Conservation (phyloP, 2,329 filamentous ascomycete species). For the Fusarium sp. region DNA sequence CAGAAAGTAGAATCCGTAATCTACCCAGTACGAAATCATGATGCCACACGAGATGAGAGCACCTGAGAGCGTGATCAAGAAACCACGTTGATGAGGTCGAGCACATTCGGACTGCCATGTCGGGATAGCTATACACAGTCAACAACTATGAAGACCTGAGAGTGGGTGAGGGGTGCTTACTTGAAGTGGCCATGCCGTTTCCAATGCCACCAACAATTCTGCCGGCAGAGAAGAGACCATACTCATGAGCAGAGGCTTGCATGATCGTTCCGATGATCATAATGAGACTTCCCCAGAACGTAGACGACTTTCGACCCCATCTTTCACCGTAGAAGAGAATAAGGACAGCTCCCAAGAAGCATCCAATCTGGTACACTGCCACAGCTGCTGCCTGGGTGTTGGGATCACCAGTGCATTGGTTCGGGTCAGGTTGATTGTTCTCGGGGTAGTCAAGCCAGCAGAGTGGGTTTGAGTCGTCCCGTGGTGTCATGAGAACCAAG, state of each 20-base stretch:
- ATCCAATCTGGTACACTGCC: constrained; percentile 9
- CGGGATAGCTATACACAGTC: constrained; percentile 27
- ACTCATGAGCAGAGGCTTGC: constrained; percentile 36
- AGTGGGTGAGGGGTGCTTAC: constrained; percentile 26
- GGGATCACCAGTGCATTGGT: not conserved
- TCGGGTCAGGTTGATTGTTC: not conserved
- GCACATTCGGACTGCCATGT: constrained; percentile 54
- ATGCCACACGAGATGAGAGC: constrained; percentile 51
- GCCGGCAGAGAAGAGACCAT: constrained; percentile 56
- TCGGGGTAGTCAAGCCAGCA: constrained; percentile 14
- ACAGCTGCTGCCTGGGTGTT: constrained; percentile 6
- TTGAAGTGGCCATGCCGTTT: constrained; percentile 59
- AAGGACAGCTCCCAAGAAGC: constrained; percentile 42
- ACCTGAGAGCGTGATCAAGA: constrained; percentile 40
- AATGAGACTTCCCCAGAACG: constrained; percentile 48
- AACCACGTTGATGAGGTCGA: constrained; percentile 51
- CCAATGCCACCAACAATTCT: constrained; percentile 57
- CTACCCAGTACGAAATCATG: constrained; percentile 46
- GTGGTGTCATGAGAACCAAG: not conserved
- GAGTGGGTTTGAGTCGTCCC: not conserved
- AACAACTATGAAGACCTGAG: no score
- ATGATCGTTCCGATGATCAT: constrained; percentile 48
- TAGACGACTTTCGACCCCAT: constrained; percentile 48
- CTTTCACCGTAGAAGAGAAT: constrained; percentile 47
- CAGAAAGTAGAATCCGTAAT: constrained; percentile 50